Conservation (phyloP, 148 eudicot species). For the Amaranthus cruentus region DNA sequence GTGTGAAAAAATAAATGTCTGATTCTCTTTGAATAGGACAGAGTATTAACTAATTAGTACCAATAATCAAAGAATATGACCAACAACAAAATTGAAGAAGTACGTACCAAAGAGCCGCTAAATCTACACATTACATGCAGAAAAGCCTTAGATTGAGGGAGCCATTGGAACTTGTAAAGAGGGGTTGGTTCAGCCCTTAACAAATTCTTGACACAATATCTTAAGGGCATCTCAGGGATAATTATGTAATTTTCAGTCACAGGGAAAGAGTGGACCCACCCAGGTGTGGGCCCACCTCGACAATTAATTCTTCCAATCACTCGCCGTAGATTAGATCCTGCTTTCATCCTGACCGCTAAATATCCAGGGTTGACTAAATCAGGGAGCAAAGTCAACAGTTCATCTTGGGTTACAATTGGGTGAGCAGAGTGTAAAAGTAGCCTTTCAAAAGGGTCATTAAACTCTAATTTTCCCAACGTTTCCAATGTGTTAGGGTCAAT, state of each 20-base stretch:
- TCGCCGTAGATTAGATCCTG: conserved; percentile 73
- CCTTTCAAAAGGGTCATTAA: conserved; percentile 60
- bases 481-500: conserved; percentile 76
- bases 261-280: conserved; percentile 98
- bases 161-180: conserved; percentile 90
- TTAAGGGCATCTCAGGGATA: conserved; percentile 94
- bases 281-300: conserved; percentile 77
- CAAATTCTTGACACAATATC: conserved; percentile 74
- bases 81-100: neutral
- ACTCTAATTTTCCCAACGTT: conserved; percentile 73
- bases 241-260: conserved; percentile 83
- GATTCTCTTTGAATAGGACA: too few relatives aligned
- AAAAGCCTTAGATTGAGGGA: conserved; percentile 74
- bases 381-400: conserved; percentile 70
- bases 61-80: too few relatives aligned
- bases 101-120: conserved; percentile 75
- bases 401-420: conserved; percentile 74
- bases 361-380: conserved; percentile 87
- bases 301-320: conserved; percentile 76
- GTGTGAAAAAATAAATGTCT: too few relatives aligned
- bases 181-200: conserved; percentile 88
- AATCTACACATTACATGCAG: conserved; percentile 91
- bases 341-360: conserved; percentile 69
- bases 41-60: too few relatives aligned
- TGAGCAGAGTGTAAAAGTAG: conserved; percentile 83